phyloP scores from a whole-genome alignment of 176 grass and related monocot species.

The Neostapfia colusana region DNA sequence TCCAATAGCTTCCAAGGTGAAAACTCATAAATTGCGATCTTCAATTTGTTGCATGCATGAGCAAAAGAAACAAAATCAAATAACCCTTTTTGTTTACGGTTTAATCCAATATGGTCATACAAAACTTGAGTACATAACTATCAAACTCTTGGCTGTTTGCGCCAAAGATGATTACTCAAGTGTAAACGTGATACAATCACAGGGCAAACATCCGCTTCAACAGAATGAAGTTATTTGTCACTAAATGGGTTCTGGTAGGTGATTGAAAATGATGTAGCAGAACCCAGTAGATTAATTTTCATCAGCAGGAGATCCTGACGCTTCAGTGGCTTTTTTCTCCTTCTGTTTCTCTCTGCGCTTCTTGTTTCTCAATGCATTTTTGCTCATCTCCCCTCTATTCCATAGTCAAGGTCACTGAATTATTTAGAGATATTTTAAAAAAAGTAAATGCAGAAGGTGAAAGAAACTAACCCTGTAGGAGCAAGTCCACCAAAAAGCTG shows the following conservation, averaged over 20 bases:
- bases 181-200: slow-evolving; percentile 5
- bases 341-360: slow-evolving; percentile 89
- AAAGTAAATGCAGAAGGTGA: slow-evolving; percentile 4
- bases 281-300: slow-evolving; percentile 45
- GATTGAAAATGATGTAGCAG: slow-evolving; percentile 20
- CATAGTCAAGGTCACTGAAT: neutral
- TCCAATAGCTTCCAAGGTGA: neutral
- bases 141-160: neutral
- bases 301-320: slow-evolving; percentile 41
- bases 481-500: slow-evolving; percentile 90
- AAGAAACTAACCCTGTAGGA: slow-evolving; percentile 68
- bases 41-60: neutral
- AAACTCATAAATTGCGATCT: neutral
- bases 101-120: neutral
- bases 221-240: neutral
- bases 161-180: neutral
- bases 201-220: neutral
- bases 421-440: neutral
- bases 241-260: neutral
- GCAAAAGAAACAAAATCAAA: neutral
- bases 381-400: slow-evolving; percentile 81
- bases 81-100: neutral
- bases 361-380: slow-evolving; percentile 95
- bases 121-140: slow-evolving; percentile 12
- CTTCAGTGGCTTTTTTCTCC: slow-evolving; percentile 81